Base-by-base conservation (phyloP, 768 basidiomycete species). In the Kwoniella newhampshirensis region DNA sequence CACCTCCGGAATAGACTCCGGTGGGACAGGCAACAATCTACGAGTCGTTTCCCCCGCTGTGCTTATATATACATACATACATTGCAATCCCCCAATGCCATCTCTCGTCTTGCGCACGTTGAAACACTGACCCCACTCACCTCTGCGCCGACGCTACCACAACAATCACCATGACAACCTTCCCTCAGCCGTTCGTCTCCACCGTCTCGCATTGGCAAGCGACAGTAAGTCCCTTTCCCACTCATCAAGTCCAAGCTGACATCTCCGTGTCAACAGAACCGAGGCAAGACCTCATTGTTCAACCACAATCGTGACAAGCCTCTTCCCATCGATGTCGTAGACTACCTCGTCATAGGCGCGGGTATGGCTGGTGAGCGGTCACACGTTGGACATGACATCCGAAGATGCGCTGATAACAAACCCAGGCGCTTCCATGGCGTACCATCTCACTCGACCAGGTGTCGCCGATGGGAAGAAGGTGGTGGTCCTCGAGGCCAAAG, bases 201-300 rank as follows among this genome's bases (percentile, higher is more conserved):
- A 66, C 67, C 3, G 66, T 67, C 25, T 71, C 69, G 8, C 64
- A 71, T 51, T 71, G 69, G 69, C 69, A 71, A 49, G 67, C 67
- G 13, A 66, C 68, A 7, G 65, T 67, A 43, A 43, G 65, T 57
- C 5, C 11, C 25, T 7, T 0, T 18, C 2, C 23, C 36, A 1
- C 21, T 37, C 30, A 21, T 7, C 13, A 20, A 21, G 28, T 30
- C 51, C n/a, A 7, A 15, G 9, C 48, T 50, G 48, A 50, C 35
- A 18, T 44, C 40, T 41, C 40, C 26, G 42, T 26, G 20, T 13
- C 36, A 28, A 28, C 42, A 67, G 65, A 68, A 68, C 40, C 47
- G 67, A 17, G 67, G 67, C 7, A 48, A 36, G 4, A 39, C 17
- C 8, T 47, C 64, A 11, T 45, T 68, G 6, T 68, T 46, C 41